These are phyloP conservation scores for Canavalia gladiata DNA, from an alignment of 306 rosid species.

Conservation along the genomic window DNA sequence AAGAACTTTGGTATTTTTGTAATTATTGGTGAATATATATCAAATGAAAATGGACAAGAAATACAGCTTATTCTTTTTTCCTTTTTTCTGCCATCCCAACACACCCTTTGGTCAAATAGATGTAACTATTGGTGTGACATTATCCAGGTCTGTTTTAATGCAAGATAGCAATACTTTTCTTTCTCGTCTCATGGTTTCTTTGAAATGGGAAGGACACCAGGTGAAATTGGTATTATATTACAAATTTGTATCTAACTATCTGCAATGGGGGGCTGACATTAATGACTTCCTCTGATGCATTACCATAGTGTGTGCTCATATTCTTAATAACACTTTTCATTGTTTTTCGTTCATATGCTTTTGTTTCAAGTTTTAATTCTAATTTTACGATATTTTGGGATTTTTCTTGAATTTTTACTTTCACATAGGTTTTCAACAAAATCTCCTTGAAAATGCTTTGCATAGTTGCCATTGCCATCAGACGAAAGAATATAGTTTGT, in stretches of 20 bases:
- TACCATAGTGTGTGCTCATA: not conserved
- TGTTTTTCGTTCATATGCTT: slow-evolving; percentile 23
- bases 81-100: not conserved
- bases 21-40: too few relatives aligned
- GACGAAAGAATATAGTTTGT: slow-evolving; percentile 41
- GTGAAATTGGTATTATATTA: slow-evolving; percentile 3
- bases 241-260: slow-evolving; percentile 2
- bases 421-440: slow-evolving; percentile 59
- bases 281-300: slow-evolving; percentile 13
- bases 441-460: slow-evolving; percentile 48
- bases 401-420: slow-evolving; percentile 22
- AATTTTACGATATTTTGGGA: slow-evolving; percentile 7
- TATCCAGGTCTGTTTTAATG: not conserved
- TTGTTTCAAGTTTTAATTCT: slow-evolving; percentile 20
- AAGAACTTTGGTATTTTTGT: too few relatives aligned
- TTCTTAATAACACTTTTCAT: slow-evolving; percentile 1
- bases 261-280: not conserved
- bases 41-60: too few relatives aligned
- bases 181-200: slow-evolving; percentile 13
- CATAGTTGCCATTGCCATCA: slow-evolving; percentile 37
- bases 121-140: slow-evolving; percentile 25
- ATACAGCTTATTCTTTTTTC: not conserved
- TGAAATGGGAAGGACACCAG: slow-evolving; percentile 2
- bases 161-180: slow-evolving; percentile 17
- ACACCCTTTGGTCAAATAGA: not conserved